phyloP scores from a whole-genome alignment of 169 alveolate genomes.

The Babesia bovis region DNA sequence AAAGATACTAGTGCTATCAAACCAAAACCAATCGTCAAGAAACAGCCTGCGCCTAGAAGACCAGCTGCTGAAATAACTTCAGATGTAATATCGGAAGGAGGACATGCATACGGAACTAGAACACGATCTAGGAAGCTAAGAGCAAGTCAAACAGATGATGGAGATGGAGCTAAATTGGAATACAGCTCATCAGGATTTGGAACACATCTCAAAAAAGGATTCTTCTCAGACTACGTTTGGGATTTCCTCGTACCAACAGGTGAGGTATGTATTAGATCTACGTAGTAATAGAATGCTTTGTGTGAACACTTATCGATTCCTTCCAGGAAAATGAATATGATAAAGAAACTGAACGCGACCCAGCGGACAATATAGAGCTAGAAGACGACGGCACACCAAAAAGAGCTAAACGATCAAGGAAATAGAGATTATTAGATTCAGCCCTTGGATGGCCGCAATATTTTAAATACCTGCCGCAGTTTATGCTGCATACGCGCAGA shows the following conservation, averaged over 20 bases:
- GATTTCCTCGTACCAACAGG: conserved; percentile 41
- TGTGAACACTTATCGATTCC: not conserved
- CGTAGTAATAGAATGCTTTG: not conserved
- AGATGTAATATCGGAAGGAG: conserved; percentile 24
- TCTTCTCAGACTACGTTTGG: conserved; percentile 69
- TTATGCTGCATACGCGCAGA: not conserved
- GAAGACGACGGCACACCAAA: conserved; percentile 4
- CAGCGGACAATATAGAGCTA: not conserved
- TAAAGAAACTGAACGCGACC: conserved; percentile 13
- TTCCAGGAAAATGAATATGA: conserved; percentile 30
- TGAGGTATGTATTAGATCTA: conserved; percentile 33
- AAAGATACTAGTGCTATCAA: conserved; percentile 53
- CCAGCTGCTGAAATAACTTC: conserved; percentile 37
- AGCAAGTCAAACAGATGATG: conserved; percentile 23
- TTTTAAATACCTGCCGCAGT: not conserved
- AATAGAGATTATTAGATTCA: not conserved
- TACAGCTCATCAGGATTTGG: conserved; percentile 53
- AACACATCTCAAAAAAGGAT: conserved; percentile 58
- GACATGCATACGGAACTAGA: conserved; percentile 64
- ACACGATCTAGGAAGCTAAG: conserved; percentile 31
- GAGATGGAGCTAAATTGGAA: conserved; percentile 27
- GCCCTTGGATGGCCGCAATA: not conserved
- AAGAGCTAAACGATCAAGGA: conserved; percentile 13
- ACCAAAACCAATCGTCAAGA: conserved; percentile 39
- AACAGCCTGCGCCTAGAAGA: conserved; percentile 31